Percentiles rank a stretch among this genome's conserved stretches.
Evolutionary conservation across 345 rosid species (phyloP).

Genomic region (Aquilaria malaccensis): DNA sequence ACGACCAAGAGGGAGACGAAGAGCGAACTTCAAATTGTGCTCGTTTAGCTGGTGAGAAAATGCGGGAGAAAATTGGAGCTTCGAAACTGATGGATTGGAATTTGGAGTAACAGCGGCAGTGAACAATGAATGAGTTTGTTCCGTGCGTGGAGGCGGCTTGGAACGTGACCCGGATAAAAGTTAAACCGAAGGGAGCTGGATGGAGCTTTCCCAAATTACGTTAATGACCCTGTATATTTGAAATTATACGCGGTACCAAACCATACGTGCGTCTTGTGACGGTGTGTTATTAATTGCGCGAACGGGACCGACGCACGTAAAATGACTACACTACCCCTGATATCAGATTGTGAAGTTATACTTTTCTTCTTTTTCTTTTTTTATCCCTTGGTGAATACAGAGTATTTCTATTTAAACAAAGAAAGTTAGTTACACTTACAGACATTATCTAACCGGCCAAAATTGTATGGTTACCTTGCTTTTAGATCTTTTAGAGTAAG

Average conservation of each 20-base stretch:
- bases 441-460: too few relatives aligned
- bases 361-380: too few relatives aligned
- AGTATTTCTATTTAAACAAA: too few relatives aligned
- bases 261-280: conserved; percentile 12
- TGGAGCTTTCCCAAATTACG: conserved; percentile 1
- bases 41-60: conserved; percentile 4
- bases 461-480: too few relatives aligned
- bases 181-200: neutral
- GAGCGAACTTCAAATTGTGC: neutral
- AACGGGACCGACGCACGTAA: neutral
- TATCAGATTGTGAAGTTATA: too few relatives aligned
- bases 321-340: conserved; percentile 14
- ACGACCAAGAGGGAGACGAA: neutral
- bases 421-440: too few relatives aligned
- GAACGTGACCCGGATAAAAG: conserved; percentile 8
- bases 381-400: too few relatives aligned
- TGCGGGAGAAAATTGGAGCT: conserved; percentile 1
- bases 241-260: neutral
- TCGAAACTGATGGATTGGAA: conserved; percentile 1
- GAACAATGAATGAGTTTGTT: neutral
- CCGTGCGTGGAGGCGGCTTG: conserved; percentile 1
- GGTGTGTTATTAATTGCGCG: neutral
- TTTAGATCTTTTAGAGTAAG: too few relatives aligned
- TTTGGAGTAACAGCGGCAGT: neutral
- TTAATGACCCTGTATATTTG: conserved; percentile 6